Evolutionary conservation across 2,329 filamentous ascomycete species (phyloP), one percentile per base, ranked within the genome.

Genomic region (Rhynchosporium agropyri): DNA sequence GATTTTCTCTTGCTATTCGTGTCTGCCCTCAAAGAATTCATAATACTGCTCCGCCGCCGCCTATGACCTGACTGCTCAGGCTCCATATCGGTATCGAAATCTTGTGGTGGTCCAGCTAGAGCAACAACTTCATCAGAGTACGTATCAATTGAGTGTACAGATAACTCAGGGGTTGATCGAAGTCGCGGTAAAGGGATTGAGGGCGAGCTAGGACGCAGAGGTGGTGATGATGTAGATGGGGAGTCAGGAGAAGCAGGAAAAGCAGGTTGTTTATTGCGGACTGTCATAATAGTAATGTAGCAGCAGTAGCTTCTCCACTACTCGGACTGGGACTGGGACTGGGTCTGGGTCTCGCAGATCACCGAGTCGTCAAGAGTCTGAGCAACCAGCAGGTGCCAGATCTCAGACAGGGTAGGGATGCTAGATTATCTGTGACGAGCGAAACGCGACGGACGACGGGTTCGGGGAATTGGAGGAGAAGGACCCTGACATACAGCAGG

Each of bases 41-140:
- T 72, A 58, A 74, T 54, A 61, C 70, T 73, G 53, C 71, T 74
- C 58, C 68, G 65, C 67, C 73, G 69, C 65, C 73, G 64, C 61
- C 73, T 65, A 63, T 74, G 73, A 31, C 72, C 72, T n/a, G 69
- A 70, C 20, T 64, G 57, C 50, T 65, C 64, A 8, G 69, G 64
- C 46, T 71, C 71, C 68, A 71, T 72, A 4, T 60, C 63, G 48
- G 55, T 45, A 63, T 70, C 66, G 40, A 49, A 60, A 26, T 64
- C 48, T 33, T 65, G 60, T 60, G 64, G 59, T 60, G 64, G 62
- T 63, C 63, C 56, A 62, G 66, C 66, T 33, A 67, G 62, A 43
- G 70, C 64, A 36, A 62, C 61, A 20, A 66, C 65, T 45, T 69
- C 69, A 71, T 73, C 66, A 59, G 65, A 61, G n/a, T 63, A 53